Evolutionary conservation across 129 eudicot genomes (phyloP).

Genomic region (Mikania micrantha): DNA sequence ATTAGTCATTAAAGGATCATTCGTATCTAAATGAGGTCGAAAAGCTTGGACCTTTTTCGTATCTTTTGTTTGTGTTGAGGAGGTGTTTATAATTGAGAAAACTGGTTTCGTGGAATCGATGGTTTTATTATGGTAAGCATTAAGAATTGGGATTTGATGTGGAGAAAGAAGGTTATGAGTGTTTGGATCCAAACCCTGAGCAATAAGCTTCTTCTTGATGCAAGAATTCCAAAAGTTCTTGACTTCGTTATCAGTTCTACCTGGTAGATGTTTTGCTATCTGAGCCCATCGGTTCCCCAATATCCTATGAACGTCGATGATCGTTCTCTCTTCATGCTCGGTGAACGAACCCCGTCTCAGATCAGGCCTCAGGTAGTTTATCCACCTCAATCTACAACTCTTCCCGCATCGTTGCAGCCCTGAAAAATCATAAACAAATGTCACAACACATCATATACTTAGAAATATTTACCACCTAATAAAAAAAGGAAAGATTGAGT

Average conservation of each 20-base stretch:
- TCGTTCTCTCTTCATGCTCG: conserved; percentile 75
- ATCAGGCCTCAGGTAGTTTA: conserved; percentile 70
- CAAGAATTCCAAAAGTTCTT: conserved; percentile 94
- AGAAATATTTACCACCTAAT: too few species aligned
- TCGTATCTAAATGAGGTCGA: conserved; percentile 12
- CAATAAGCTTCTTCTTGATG: conserved; percentile 78
- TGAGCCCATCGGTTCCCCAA: conserved; percentile 93
- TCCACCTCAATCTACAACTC: conserved; percentile 66
- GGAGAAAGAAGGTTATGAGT: conserved; percentile 80
- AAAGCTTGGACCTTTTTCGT: conserved; percentile 24
- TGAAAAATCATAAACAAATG: conserved; percentile 22
- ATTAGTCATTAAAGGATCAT: conserved; percentile 5
- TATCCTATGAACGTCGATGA: conserved; percentile 77
- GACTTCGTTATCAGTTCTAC: conserved; percentile 83
- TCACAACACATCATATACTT: not conserved
- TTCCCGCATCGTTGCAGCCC: conserved; percentile 73
- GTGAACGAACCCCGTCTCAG: conserved; percentile 78
- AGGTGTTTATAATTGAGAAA: conserved; percentile 34
- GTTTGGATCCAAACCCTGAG: conserved; percentile 91
- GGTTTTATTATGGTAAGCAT: conserved; percentile 16
- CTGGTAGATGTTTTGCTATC: conserved; percentile 82
- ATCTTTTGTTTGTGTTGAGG: conserved; percentile 37
- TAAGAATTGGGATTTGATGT: conserved; percentile 32
- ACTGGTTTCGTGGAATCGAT: conserved; percentile 19
- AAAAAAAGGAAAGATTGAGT: too few species aligned